Base-by-base conservation (phyloP, 2,329 filamentous ascomycete species). In the Leptographium flavum region DNA sequence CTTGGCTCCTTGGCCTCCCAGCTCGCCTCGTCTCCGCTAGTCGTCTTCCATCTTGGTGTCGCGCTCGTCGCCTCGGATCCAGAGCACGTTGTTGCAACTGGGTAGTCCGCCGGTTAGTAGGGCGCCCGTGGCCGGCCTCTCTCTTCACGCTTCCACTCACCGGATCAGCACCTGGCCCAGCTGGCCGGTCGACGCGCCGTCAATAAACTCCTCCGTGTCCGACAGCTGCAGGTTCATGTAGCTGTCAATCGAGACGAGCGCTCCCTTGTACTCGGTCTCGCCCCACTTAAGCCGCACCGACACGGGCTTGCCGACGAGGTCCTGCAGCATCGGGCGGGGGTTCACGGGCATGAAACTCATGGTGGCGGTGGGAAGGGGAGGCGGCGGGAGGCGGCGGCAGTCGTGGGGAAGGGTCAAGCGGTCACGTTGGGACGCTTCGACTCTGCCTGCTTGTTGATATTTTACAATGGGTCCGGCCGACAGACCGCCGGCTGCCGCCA, bases 211-310 rank as follows among this genome's bases (percentile, higher is more conserved):
- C 66, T 94, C 85, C 43, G 90, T 88, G 57, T 83, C 81, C 53
- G 81, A 79, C 52, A 98, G 76, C 68, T 96, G 87, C 52, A 98
- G 80, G 70, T 98, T 98, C 90, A 98, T 96, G 71, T 98, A 98
- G 60, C 84, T 87, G 69, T 98, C 92, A 59, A 94, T 85, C 57
- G 83, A 90, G 59, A 61, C 84, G 51, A 98, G 77, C 53, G 78
- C 77, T 61, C 92, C 92, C 64, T 90, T 93, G 76, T 98, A 98
- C 65, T 98, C 92, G 49, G 87, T 92, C 65, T 95, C 82, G 56
- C 87, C 87, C 92, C 92, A 98, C 75, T 98, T 98, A 53, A 98
- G 76, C 57, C 88, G 86, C 52, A 98, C 83, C 52, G 88, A 73
- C 59, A 98, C 81, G 58, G 90, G 78, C 63, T 93, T 84, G 70